Evolutionary conservation across 352 stramenopile genomes (phyloP).

Genomic region (Pythium folliculosum): DNA sequence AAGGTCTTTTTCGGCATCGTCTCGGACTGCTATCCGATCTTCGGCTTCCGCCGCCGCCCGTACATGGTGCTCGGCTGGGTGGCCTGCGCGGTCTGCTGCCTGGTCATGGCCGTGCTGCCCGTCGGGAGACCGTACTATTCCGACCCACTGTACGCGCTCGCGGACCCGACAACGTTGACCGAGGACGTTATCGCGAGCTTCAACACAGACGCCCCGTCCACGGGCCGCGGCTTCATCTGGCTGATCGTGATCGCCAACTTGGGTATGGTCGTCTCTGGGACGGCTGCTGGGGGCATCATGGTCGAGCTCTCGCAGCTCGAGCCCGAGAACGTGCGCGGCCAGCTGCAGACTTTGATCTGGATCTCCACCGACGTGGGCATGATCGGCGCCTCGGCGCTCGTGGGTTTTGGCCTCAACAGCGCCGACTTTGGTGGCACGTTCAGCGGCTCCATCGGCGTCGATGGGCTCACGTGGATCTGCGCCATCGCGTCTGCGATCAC

Average conservation of each 20-base stretch:
- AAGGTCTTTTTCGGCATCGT: constrained; percentile 83
- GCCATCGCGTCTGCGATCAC: constrained; percentile 19
- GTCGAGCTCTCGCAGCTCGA: constrained; percentile 44
- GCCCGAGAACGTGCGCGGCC: constrained; percentile 29
- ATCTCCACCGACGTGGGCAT: constrained; percentile 16
- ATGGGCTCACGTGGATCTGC: constrained; percentile 26
- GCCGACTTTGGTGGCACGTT: constrained; percentile 32
- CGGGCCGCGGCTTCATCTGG: constrained; percentile 37
- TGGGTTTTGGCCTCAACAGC: constrained; percentile 39
- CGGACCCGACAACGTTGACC: constrained; percentile 14
- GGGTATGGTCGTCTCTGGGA: constrained; percentile 55
- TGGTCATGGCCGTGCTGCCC: constrained; percentile 30
- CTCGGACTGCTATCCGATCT: constrained; percentile 84
- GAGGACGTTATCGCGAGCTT: constrained; percentile 16
- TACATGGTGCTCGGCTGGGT: constrained; percentile 82
- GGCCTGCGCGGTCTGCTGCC: constrained; percentile 23
- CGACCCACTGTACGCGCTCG: constrained; percentile 16
- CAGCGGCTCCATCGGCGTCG: constrained; percentile 18
- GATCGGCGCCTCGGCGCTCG: constrained; percentile 24
- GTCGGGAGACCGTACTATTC: constrained; percentile 31
- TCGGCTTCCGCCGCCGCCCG: constrained; percentile 73
- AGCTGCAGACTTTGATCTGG: constrained; percentile 34
- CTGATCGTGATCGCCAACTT: constrained; percentile 55
- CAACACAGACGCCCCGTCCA: constrained; percentile 30
- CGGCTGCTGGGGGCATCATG: constrained; percentile 43